Conservation (phyloP, 73 alveolate species). For the Tetrahymena thermophila region DNA sequence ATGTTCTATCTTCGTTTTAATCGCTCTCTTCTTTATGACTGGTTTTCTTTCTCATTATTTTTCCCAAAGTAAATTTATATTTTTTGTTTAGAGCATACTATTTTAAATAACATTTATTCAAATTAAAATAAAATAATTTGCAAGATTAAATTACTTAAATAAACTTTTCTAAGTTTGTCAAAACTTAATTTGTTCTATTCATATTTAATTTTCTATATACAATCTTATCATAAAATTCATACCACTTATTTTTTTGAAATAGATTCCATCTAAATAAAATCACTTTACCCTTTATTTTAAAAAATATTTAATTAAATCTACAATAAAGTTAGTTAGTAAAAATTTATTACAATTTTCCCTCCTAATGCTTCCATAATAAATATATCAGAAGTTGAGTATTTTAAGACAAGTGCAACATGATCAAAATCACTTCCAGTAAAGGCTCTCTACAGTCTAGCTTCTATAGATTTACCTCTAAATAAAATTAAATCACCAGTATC, state of each 20-base stretch:
- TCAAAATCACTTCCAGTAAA: constrained; percentile 72
- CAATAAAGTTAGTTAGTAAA: neutral
- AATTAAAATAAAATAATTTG: no score
- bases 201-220: constrained; percentile 46
- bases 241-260: constrained; percentile 44
- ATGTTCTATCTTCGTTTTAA: constrained; percentile 41
- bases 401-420: constrained; percentile 73
- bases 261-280: constrained; percentile 47
- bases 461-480: constrained; percentile 56
- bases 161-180: constrained; percentile 42
- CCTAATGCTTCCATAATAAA: constrained; percentile 67
- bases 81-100: constrained; percentile 48
- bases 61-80: constrained; percentile 33
- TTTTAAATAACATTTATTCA: neutral
- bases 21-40: constrained; percentile 14
- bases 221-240: constrained; percentile 44
- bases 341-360: constrained; percentile 44
- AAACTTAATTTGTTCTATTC: constrained; percentile 37
- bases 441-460: constrained; percentile 53
- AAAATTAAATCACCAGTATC: constrained; percentile 75
- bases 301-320: no score
- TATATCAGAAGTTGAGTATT: constrained; percentile 48
- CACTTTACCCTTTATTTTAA: neutral
- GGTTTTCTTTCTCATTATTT: constrained; percentile 42
- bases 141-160: constrained; percentile 18